Evolutionary conservation across 345 rosid species (phyloP), one percentile per base, ranked within the genome.

Genomic region (Excoecaria cochinchinensis): DNA sequence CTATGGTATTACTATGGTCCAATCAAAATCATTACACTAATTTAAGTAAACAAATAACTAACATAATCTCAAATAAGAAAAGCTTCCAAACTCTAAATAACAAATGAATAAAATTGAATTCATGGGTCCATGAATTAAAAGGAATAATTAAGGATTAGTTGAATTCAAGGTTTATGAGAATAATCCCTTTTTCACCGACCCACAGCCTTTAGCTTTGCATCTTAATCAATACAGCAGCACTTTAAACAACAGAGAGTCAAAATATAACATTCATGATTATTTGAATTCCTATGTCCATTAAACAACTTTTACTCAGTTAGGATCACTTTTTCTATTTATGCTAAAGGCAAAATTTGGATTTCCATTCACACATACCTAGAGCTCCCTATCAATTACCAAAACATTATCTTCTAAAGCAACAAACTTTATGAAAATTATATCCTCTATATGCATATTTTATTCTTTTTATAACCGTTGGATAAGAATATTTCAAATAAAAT

Each of bases 221-320:
- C 84, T 79, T 77, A 76, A 84, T 86, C 82, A 86, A 75, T 83
- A 69, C 71, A 70, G 3, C 84, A 31, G 3, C 79, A 74, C 87
- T 85, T 90, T 84, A 80, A 69, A 71, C 80, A 77, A 68, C 86
- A 82, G 69, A 48, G 55, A 72, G 86, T 85, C 90, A 84, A 86
- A 79, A 70, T 21, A 24, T 22, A 76, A 51, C 60, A 67, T 57
- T 64, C 67, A 62, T 81, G 58, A 71, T 76, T 73, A 75, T 80
- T 62, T 39, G 70, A 31, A 78, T 84, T 78, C 84, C 75, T 70
- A 72, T 67, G 78, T 65, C 61, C 53, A 25, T 62, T 36, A 48
- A 60, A 38, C 76, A 58, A 22, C 55, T 70, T 56, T 72, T 62
- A 40, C 31, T 9, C 44, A 73, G 62, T 38, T 39, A 42, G 74